phyloP scores from a whole-genome alignment of 495 filamentous ascomycete genomes.

The Hypomontagnella submonticulosa region DNA sequence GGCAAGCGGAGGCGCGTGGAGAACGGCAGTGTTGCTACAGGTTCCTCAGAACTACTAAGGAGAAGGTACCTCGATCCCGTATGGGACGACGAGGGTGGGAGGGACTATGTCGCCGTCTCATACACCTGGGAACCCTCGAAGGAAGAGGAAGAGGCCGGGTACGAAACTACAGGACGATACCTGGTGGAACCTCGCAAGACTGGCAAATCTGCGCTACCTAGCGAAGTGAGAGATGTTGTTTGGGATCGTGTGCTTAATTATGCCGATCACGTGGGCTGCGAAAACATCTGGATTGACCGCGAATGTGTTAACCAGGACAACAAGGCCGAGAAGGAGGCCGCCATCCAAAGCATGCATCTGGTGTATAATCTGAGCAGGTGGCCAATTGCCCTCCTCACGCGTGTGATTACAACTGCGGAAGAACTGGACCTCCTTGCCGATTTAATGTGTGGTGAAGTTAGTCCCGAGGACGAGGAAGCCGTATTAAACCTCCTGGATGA shows the following conservation, averaged over 20 bases:
- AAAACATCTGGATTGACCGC: conserved; percentile 56
- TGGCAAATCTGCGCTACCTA: conserved; percentile 38
- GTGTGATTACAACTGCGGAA: conserved; percentile 35
- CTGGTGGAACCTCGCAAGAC: conserved; percentile 39
- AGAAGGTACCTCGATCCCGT: conserved; percentile 40
- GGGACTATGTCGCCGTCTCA: conserved; percentile 47
- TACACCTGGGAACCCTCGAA: conserved; percentile 47
- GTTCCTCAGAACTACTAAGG: conserved; percentile 30
- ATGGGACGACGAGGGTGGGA: conserved; percentile 18
- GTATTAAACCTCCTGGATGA: conserved; percentile 39
- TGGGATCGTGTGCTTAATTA: conserved; percentile 43
- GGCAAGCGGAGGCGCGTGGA: conserved; percentile 44
- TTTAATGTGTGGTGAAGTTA: conserved; percentile 34
- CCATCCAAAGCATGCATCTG: conserved; percentile 56
- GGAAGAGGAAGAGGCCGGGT: conserved; percentile 32
- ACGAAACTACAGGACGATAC: conserved; percentile 24
- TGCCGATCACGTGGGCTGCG: conserved; percentile 40
- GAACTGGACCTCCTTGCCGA: conserved; percentile 43
- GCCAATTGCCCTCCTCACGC: conserved; percentile 49
- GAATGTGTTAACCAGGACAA: conserved; percentile 56
- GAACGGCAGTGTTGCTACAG: conserved; percentile 34
- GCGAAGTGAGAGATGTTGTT: conserved; percentile 41
- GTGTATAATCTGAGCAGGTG: conserved; percentile 49
- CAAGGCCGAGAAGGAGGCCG: conserved; percentile 46
- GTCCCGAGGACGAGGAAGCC: conserved; percentile 36